Evolutionary conservation across 2,329 filamentous ascomycete species (phyloP), one percentile per base, ranked within the genome.

Genomic region (Colletotrichum orbiculare): DNA sequence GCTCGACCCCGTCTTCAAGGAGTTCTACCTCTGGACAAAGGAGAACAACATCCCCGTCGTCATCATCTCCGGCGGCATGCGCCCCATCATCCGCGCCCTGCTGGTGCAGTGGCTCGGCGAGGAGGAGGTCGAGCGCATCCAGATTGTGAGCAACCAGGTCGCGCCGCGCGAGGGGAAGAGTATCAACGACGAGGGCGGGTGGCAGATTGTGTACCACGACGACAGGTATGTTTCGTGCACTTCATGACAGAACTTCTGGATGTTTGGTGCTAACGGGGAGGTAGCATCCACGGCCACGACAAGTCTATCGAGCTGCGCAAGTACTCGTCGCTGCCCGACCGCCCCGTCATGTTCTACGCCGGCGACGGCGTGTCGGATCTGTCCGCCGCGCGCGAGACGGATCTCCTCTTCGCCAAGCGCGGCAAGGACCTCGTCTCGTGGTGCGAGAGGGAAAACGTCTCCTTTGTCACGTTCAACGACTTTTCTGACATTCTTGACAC

Each of bases 361-460:
- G 96, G 96, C 64, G 95, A 98, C 72, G 95, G 95, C 53, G 93
- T 97, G 5, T 96, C 92, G 3, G 95, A 98, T 75, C 83, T 98
- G 56, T 96, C 92, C 34, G 96, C 95, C 8, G 95, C 96, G 3
- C 89, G 91, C 71, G 94, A 98, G 83, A 97, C 94, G 2, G 94
- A 98, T 76, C 80, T 98, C 58, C 83, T 98, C 41, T 98, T 98
- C 74, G 95, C 95, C 57, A 97, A 97, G 84, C 90, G 91, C 69
- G 95, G 93, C 25, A 89, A 93, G 76, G 94, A 98, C 78, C 86
- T 98, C 60, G 91, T 97, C 68, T 88, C 85, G 12, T 97, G 93
- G 80, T 97, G 95, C 75, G 90, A 94, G 71, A 89, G 88, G 59
- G 89, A 97, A 76, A 87, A 91, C 9, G 89, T 97, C 17, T 94